Base-by-base conservation (phyloP, 129 eudicot species). In the Apium graveolens region DNA sequence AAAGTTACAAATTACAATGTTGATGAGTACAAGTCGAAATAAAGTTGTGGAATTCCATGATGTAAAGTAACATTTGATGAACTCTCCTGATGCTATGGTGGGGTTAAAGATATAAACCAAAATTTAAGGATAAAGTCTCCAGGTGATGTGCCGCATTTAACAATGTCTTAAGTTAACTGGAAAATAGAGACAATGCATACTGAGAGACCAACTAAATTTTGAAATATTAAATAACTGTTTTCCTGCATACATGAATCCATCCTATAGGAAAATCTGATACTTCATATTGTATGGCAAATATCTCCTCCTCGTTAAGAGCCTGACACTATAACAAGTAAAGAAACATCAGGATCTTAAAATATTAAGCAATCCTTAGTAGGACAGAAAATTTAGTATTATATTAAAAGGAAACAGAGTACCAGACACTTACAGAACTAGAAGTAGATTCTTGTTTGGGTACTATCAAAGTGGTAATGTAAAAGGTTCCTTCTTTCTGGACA, bases 371-470 rank as follows among this genome's bases (percentile, higher is more conserved):
- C 18, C 41, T 66, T 16, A 1, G 70, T 66, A 60, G 34, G 12
- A 34, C 74, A 27, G 1, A 60, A 27, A 8, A 31, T 32, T 16
- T 73, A 80, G 42, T 39, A 44, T 63, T 31, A 74, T 57, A 48
- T 41, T 21, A 55, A 37, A 49, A 81, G n/a, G 71, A 73, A 76
- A 44, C n/a, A 57, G 68, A 81, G 51, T 27, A 16, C n/a, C 53
- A 78, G 60, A 44, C 44, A 76, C 96, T 86, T 85, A 92, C 92
- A 43, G 92, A 87, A 85, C 71, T 84, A 72, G 91, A 84, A 70
- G 92, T 84, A 16, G 95, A 82, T 81, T 92, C 91, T 86, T 92
- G 97, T 77, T 89, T 89, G 37, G 97, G 92, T 72, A 92, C 81
- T 80, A 92, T 88, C 68, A 92, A 82, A 78, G 88, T 86, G 62